Percentiles rank a stretch among this genome's conserved stretches.
These are phyloP conservation scores for Xylaria sp. DNA, from an alignment of 2,329 filamentous ascomycete species.

Conservation along the genomic window DNA sequence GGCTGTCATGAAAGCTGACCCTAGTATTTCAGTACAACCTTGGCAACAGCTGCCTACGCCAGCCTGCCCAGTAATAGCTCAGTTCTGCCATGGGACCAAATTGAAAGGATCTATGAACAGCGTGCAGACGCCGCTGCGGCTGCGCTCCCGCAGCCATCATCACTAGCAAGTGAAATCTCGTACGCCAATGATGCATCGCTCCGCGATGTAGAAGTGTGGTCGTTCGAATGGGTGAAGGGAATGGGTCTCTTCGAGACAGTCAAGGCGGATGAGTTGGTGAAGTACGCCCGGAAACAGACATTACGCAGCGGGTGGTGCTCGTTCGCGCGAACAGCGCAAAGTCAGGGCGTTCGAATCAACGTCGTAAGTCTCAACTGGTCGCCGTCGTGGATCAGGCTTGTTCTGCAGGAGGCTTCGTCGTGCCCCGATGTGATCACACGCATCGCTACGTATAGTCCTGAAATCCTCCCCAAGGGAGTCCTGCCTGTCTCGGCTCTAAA, in stretches of 20 bases:
- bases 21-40: constrained; percentile 3
- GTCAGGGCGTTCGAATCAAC: constrained; percentile 12
- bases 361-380: constrained; percentile 35
- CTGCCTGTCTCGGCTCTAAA: constrained; percentile 21
- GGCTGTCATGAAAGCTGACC: background rate
- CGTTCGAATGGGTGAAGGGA: constrained; percentile 26
- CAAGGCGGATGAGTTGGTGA: constrained; percentile 14
- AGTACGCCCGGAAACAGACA: constrained; percentile 28
- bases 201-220: constrained; percentile 29
- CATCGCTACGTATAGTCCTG: constrained; percentile 26
- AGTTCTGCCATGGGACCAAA: constrained; percentile 30
- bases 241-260: constrained; percentile 32
- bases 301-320: constrained; percentile 31
- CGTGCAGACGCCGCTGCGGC: constrained; percentile 24
- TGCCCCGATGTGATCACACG: constrained; percentile 20
- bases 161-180: constrained; percentile 21
- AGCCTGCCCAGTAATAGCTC: constrained; percentile 27
- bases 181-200: constrained; percentile 26
- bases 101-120: constrained; percentile 26
- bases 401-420: constrained; percentile 24
- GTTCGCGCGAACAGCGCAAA: constrained; percentile 25
- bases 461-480: constrained; percentile 26
- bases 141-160: constrained; percentile 13
- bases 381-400: constrained; percentile 29
- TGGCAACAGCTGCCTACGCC: constrained; percentile 30